Base-by-base conservation (phyloP, 208 protist species). In the Crithidia fasciculata region DNA sequence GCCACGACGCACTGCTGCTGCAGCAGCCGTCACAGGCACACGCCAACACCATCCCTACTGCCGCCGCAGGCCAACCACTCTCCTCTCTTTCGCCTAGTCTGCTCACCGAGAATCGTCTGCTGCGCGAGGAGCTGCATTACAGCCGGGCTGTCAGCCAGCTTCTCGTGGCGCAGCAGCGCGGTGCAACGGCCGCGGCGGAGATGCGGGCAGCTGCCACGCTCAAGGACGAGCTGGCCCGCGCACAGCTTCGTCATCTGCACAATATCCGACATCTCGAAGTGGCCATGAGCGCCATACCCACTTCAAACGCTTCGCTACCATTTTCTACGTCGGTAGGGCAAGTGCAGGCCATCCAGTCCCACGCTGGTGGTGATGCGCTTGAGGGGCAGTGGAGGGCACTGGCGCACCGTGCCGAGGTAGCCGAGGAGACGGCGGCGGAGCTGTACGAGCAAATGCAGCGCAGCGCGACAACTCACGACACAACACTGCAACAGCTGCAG, bases 151-250 rank as follows among this genome's bases (percentile, higher is more conserved):
- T 85, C 19, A 74, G 74, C 5, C 80, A 76, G 50, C 69, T 86
- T 12, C 74, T 78, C 10, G 59, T 91, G 19, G 69, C 69, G n/a
- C 86, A 91, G 58, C 75, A 88, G 61, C 67, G 74, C 13, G 74
- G 60, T 9, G 40, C 61, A 3, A 66, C 59, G 19, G 74, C 61
- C 13, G 66, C 74, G 19, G 60, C 67, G 3, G 72, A 78, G 65
- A 78, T 72, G 74, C 58, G 67, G 15, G 65, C 66, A 6, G 59
- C 65, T 18, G 74, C 58, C 18, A 50, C 57, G 4, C 65, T 78
- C 47, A 55, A 68, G 5, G 58, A 54, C 37, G 59, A 65, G 73
- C 73, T 78, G 3, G 64, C 73, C 5, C 71, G 65, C 47, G 58
- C 43, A 5, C 10, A 66, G 41, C 73, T 78, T 4, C 36, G 45